Conservation (phyloP, 345 rosid genomes). For the Dimocarpus longan region DNA sequence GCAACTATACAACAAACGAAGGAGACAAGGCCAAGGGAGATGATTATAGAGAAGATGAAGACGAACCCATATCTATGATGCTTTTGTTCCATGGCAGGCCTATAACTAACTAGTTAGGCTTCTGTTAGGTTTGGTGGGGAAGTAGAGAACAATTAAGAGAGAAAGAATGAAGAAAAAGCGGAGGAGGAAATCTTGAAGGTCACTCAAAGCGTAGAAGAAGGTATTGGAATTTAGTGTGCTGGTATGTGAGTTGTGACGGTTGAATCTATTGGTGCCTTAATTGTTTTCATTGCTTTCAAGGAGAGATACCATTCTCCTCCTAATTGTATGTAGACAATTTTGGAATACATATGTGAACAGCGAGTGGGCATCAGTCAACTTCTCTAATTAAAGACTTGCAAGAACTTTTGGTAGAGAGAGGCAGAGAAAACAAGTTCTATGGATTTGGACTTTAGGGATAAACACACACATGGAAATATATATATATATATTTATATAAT, state of each 20-base stretch:
- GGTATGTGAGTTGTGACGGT: constrained; percentile 15
- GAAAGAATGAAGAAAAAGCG: neutral
- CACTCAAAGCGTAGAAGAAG: constrained; percentile 31
- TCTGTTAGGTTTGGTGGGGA: neutral
- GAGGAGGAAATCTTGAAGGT: constrained; percentile 24
- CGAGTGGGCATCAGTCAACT: neutral
- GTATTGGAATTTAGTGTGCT: neutral
- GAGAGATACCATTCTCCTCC: constrained; percentile 29
- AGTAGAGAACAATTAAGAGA: neutral
- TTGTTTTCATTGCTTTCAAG: constrained; percentile 38
- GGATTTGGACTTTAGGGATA: neutral
- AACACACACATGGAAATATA: neutral
- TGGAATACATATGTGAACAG: constrained; percentile 2
- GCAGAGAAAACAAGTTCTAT: neutral
- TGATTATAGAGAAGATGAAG: constrained; percentile 19
- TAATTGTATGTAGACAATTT: neutral
- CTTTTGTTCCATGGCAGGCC: constrained; percentile 35
- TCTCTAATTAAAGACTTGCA: neutral
- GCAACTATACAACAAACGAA: constrained; percentile 60
- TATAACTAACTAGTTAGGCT: neutral
- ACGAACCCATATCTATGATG: constrained; percentile 17
- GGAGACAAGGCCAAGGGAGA: constrained; percentile 53
- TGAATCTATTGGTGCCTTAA: constrained; percentile 23
- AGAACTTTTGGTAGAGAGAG: neutral
- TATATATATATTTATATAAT: too few relatives aligned